A percentile compares a stretch with the other conserved stretches of the same genome.
phyloP scores from a whole-genome alignment of 805 yeast species.

The Priceomyces haplophilus region DNA sequence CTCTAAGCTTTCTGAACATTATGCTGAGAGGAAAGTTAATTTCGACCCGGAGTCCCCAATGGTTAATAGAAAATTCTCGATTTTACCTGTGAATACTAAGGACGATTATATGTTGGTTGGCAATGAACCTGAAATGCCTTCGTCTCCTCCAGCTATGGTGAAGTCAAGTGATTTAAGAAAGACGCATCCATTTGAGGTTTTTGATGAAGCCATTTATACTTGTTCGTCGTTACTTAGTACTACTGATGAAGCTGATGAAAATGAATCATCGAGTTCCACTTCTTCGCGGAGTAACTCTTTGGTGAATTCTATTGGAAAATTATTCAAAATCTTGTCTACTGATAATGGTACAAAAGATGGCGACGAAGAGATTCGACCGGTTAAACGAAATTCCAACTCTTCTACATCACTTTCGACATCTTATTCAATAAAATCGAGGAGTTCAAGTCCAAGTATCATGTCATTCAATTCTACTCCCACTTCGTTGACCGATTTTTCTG shows the following conservation, averaged over 20 bases:
- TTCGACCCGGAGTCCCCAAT: constrained; percentile 38
- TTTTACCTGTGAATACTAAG: constrained; percentile 32
- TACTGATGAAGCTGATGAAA: constrained; percentile 6
- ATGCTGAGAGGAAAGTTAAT: constrained; percentile 23
- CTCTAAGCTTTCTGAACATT: constrained; percentile 23
- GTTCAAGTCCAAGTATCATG: constrained; percentile 38
- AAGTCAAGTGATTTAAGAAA: constrained; percentile 40
- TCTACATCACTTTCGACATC: constrained; percentile 35
- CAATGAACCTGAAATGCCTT: constrained; percentile 9
- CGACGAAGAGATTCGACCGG: neutral
- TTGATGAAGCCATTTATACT: constrained; percentile 62
- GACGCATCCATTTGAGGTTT: constrained; percentile 59
- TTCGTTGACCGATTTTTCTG: constrained; percentile 33
- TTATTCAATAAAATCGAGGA: constrained; percentile 27
- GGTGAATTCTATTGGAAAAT: constrained; percentile 32
- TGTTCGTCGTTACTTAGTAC: constrained; percentile 22
- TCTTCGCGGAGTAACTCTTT: constrained; percentile 19
- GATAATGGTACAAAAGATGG: constrained; percentile 20
- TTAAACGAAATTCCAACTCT: constrained; percentile 30
- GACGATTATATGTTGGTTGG: constrained; percentile 18
- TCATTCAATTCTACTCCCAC: constrained; percentile 37
- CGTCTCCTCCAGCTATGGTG: constrained; percentile 14
- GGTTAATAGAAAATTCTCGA: constrained; percentile 49
- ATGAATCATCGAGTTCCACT: constrained; percentile 3
- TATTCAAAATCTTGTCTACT: constrained; percentile 35